Base-by-base conservation (phyloP, 805 yeast genomes). In the Candida vaughaniae region DNA sequence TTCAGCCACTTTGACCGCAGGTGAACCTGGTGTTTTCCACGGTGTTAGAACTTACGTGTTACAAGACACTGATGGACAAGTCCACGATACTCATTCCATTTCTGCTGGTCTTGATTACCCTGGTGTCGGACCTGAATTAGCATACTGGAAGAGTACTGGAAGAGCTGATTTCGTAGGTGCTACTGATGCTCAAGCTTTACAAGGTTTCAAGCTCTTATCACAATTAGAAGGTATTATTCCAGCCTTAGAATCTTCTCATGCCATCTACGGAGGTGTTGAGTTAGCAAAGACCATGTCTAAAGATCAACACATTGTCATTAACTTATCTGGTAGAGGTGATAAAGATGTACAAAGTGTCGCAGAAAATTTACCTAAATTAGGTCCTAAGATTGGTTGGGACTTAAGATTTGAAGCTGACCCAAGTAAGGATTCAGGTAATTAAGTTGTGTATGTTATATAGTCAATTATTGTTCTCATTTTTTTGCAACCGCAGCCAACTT, bases 81-180 rank as follows among this genome's bases (percentile, higher is more conserved):
- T 93, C 42, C 95, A 85, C 49, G 99, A 93, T 58, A 93, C 99
- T 8, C 98, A 93, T 62, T 91, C 98, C 16, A 95, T 93, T 25
- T 87, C 96, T 46, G 99, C 99, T 26, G 99, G 99, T 49, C 75
- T 93, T 54, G 99, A 93, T 65, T 93, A 93, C 61, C 99, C 99
- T 17, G 99, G 97, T 65, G 99, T 93, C 31, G 99, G 99, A 30
- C 99, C 99, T 22, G 98, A 93, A 66, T 74, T 93, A 50, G 95
- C 98, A 2, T 78, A 75, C 59, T 93, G 98, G 98, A 91, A 91
- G 64, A 82, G 83, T 37, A 82, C 84, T 43, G 97, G 97, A 18
- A 80, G 99, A 56, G 99, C 95, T 6, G 71, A 83, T 39, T 93
- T 91, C 56, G 64, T 82, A 31, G 95, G 96, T 31, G 97, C 95